Conservation (phyloP, 1,284 basidiomycete genomes). For the Sanghuangporus baumii region DNA sequence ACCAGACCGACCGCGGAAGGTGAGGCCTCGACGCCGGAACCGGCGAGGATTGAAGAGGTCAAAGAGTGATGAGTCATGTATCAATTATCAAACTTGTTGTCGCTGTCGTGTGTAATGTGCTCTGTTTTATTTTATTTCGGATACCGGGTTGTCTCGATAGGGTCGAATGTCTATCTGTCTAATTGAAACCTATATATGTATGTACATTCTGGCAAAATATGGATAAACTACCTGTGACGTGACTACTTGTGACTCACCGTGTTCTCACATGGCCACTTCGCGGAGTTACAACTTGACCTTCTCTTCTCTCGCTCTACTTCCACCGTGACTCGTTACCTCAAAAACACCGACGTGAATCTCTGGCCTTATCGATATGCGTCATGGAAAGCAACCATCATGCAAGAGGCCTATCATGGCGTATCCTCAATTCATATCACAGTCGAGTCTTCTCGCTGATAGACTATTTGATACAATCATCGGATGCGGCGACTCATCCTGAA, state of each 20-base stretch:
- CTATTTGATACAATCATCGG: not conserved
- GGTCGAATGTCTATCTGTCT: not conserved
- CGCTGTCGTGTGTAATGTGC: not conserved
- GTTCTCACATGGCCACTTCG: not conserved
- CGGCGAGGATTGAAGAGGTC: slow-evolving; percentile 12
- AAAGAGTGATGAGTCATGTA: not conserved
- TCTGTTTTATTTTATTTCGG: not conserved
- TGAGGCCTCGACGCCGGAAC: not conserved
- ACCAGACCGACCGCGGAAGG: not conserved
- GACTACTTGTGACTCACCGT: not conserved
- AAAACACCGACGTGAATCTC: not conserved
- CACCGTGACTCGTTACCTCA: not conserved
- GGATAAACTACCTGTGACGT: not conserved
- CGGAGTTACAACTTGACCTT: not conserved
- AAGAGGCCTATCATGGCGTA: not conserved
- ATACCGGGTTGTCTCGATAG: not conserved
- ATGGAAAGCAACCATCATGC: not conserved
- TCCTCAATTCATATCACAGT: slow-evolving; percentile 14
- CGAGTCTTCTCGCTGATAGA: slow-evolving; percentile 6
- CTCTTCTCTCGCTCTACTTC: not conserved
- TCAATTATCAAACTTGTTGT: not conserved
- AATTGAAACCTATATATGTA: not conserved
- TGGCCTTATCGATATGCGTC: not conserved
- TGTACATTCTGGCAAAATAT: no score
- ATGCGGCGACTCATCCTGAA: not conserved